Conservation (phyloP, 371 early-diverging fungal genomes). For the Mortierella sp. region DNA sequence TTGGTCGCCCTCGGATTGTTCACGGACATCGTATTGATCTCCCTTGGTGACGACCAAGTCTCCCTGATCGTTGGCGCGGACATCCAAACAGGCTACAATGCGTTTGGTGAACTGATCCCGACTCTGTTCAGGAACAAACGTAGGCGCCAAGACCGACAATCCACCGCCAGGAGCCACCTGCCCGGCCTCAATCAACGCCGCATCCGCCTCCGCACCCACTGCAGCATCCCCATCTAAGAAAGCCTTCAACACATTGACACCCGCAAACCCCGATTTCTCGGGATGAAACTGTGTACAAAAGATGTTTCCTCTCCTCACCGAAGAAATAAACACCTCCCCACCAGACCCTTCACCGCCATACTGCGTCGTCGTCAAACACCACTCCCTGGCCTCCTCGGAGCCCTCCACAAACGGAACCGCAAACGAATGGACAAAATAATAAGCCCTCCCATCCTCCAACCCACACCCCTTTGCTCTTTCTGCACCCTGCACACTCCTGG, state of each 20-base stretch:
- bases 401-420: constrained; percentile 77
- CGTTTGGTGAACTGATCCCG: constrained; percentile 84
- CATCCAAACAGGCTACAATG: constrained; percentile 97
- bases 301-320: constrained; percentile 87
- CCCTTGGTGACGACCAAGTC: constrained; percentile 99
- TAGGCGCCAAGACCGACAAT: constrained; percentile 31
- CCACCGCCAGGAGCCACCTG: constrained; percentile 13
- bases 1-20: constrained; percentile 65
- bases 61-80: constrained; percentile 95
- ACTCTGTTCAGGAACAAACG: constrained; percentile 37
- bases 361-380: constrained; percentile 84
- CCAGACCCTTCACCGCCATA: constrained; percentile 75
- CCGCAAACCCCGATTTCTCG: constrained; percentile 95
- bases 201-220: constrained; percentile 23
- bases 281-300: constrained; percentile 99
- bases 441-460: constrained; percentile 68
- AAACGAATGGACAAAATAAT: constrained; percentile 98
- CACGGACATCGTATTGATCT: constrained; percentile 98
- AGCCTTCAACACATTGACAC: constrained; percentile 82
- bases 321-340: constrained; percentile 81
- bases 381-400: constrained; percentile 66
- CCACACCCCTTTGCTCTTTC: constrained; percentile 46
- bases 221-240: constrained; percentile 75
- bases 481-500: constrained; percentile 57
- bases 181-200: constrained; percentile 19